phyloP scores from a whole-genome alignment of 768 basidiomycete genomes.

The Gymnopilus dilepis region DNA sequence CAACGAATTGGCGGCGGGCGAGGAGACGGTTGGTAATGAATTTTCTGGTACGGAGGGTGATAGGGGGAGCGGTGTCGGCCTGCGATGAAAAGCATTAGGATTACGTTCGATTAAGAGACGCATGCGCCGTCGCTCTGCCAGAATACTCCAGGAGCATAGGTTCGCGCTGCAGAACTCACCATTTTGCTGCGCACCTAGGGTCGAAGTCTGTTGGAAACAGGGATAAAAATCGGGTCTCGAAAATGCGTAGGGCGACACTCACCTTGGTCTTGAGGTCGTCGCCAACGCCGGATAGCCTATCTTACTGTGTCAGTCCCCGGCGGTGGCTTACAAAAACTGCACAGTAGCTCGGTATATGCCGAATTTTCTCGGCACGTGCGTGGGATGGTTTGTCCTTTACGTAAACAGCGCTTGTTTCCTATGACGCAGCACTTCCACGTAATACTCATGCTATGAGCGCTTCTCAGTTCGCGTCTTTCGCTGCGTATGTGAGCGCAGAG shows the following conservation, averaged over 20 bases:
- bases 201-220: slow-evolving; percentile 21
- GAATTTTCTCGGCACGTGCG: slow-evolving; percentile 20
- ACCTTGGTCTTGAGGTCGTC: slow-evolving; percentile 52
- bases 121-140: background rate
- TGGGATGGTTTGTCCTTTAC: slow-evolving; percentile 30
- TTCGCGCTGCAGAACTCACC: slow-evolving; percentile 34
- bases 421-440: background rate
- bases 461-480: slow-evolving; percentile 58
- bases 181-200: slow-evolving; percentile 35
- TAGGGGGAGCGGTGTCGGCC: slow-evolving; percentile 82
- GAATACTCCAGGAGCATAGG: slow-evolving; percentile 3
- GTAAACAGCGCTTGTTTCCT: background rate
- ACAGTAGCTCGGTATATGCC: slow-evolving; percentile 52
- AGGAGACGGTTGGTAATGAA: slow-evolving; percentile 99
- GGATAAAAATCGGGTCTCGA: background rate
- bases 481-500: slow-evolving; percentile 56
- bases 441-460: slow-evolving; percentile 27
- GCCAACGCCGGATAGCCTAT: slow-evolving; percentile 39
- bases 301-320: slow-evolving; percentile 16
- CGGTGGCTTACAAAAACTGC: slow-evolving; percentile 47
- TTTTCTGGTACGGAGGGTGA: slow-evolving; percentile 98
- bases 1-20: slow-evolving; percentile 93
- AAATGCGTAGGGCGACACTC: slow-evolving; percentile 21
- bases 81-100: slow-evolving; percentile 33
- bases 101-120: no score